These are phyloP conservation scores for Cryptococcus maquisensis DNA, from an alignment of 1,284 basidiomycete genomes.

Conservation along the genomic window DNA sequence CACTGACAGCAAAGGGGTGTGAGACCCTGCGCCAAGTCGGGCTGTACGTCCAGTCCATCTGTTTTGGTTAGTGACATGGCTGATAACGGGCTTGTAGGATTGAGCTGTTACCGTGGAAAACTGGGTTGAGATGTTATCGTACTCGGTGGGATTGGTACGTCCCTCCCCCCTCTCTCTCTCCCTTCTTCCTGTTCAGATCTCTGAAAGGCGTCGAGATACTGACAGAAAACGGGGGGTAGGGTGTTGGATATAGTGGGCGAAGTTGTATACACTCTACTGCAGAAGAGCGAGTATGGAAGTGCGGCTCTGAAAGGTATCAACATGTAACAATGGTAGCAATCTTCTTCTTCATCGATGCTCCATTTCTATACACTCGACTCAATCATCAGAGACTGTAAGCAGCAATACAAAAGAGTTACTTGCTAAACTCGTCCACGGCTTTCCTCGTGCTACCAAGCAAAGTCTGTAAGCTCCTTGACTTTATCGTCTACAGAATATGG, in stretches of 20 bases:
- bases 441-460: no score
- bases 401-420: no score
- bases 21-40: slow-evolving; percentile 10
- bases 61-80: background rate
- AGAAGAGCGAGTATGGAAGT: background rate
- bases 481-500: no score
- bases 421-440: no score
- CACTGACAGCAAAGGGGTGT: slow-evolving; percentile 11
- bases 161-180: background rate
- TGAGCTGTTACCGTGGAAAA: slow-evolving; percentile 15
- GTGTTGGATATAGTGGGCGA: background rate
- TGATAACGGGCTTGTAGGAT: slow-evolving; percentile 1
- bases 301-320: background rate
- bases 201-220: no score
- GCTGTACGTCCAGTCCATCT: slow-evolving; percentile 1
- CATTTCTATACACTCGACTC: no score
- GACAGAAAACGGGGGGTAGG: background rate
- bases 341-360: no score
- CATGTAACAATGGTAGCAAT: no score
- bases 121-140: slow-evolving; percentile 13
- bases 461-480: no score
- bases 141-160: slow-evolving; percentile 16
- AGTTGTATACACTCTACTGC: background rate
- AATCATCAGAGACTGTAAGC: no score
- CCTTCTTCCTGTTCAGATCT: background rate